Percentiles rank a stretch among this genome's conserved stretches.
Evolutionary conservation across 2,329 filamentous ascomycete genomes (phyloP).

Genomic region (Tolypocladium tundrense): DNA sequence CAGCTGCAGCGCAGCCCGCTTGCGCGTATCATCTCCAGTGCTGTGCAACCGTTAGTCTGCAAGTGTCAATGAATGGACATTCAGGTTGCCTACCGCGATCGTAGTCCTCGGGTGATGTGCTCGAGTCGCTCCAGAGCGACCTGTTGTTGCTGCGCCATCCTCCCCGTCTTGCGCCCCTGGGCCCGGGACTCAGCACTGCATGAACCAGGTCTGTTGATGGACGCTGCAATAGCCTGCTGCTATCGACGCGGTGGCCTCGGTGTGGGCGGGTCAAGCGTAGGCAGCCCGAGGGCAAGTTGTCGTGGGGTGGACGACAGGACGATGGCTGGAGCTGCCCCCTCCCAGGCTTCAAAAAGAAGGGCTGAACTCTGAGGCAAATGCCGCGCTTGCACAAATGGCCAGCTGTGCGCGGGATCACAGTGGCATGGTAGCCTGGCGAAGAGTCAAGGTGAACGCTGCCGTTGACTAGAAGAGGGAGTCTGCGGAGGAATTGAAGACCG

Average conservation of each 20-base stretch:
- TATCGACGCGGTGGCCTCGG: slow-evolving; percentile 1
- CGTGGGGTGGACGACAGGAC: not conserved
- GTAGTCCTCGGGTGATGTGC: slow-evolving; percentile 42
- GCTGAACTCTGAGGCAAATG: not conserved
- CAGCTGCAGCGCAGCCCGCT: slow-evolving; percentile 42
- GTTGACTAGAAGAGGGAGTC: not conserved
- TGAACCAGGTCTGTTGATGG: slow-evolving; percentile 12
- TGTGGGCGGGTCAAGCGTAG: slow-evolving; percentile 3
- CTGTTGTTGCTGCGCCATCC: slow-evolving; percentile 36
- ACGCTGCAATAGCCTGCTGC: slow-evolving; percentile 2
- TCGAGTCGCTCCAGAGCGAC: slow-evolving; percentile 47
- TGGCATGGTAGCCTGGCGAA: not conserved
- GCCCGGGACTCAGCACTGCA: slow-evolving; percentile 14
- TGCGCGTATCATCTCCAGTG: slow-evolving; percentile 36
- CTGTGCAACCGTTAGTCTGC: slow-evolving; percentile 14
- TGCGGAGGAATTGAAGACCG: not conserved
- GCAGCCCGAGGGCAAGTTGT: not conserved
- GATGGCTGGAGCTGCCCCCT: not conserved
- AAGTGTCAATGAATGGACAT: not conserved
- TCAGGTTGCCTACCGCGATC: slow-evolving; percentile 35
- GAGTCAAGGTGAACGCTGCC: not conserved
- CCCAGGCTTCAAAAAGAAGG: not conserved
- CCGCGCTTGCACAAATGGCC: not conserved
- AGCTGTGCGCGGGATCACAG: not conserved
- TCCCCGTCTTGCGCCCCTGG: slow-evolving; percentile 15